Evolutionary conservation across 805 yeast species (phyloP).

Genomic region (Starmerella stellata): DNA sequence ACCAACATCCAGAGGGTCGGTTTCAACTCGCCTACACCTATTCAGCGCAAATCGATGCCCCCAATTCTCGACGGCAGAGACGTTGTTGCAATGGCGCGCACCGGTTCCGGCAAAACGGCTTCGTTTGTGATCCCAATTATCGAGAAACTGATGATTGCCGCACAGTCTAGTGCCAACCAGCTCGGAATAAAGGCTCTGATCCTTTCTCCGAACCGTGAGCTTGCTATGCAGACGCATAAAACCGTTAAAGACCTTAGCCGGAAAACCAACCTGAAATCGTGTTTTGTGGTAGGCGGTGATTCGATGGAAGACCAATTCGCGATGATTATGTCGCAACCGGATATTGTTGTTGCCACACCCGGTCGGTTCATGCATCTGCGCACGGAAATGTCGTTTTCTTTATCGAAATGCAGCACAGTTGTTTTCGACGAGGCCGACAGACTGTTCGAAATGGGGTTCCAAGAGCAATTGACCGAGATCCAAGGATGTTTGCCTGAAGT

Average conservation of each 20-base stretch:
- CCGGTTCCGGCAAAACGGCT: slow-evolving; percentile 98
- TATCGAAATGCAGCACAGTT: slow-evolving; percentile 68
- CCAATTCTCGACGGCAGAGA: slow-evolving; percentile 71
- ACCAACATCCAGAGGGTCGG: slow-evolving; percentile 67
- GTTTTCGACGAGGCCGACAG: slow-evolving; percentile 97
- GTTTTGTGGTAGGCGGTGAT: slow-evolving; percentile 89
- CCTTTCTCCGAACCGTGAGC: slow-evolving; percentile 86
- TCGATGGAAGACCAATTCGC: slow-evolving; percentile 92
- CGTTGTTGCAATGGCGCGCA: slow-evolving; percentile 98
- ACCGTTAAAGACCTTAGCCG: slow-evolving; percentile 74
- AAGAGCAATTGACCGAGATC: slow-evolving; percentile 80
- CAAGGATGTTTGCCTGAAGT: slow-evolving; percentile 62
- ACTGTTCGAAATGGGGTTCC: slow-evolving; percentile 87
- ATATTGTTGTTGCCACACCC: slow-evolving; percentile 88
- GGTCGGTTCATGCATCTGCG: slow-evolving; percentile 92
- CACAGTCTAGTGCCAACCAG: background rate
- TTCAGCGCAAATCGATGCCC: slow-evolving; percentile 91
- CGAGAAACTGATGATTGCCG: slow-evolving; percentile 36
- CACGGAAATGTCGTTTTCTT: slow-evolving; percentile 82
- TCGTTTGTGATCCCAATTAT: slow-evolving; percentile 84
- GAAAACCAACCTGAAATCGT: slow-evolving; percentile 67
- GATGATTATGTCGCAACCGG: slow-evolving; percentile 86
- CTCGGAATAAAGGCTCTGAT: slow-evolving; percentile 72
- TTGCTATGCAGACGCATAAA: slow-evolving; percentile 80
- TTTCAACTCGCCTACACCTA: slow-evolving; percentile 89